These are phyloP conservation scores for Zea mays DNA, from an alignment of 176 grass and related monocot species.

Conservation along the genomic window Zm-B73-REFERENCE-NAM-5.0 NC_050097.1:162040501-162041000, in stretches of 20 bases:
- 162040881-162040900: constrained; percentile 90
- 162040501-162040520: too few relatives aligned
- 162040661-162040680: neutral
- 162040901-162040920: constrained; percentile 78
- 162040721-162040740: neutral
- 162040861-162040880: constrained; percentile 86
- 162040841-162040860: constrained; percentile 60
- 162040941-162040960: neutral
- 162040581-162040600: neutral
- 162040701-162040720: neutral
- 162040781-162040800: neutral
- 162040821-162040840: constrained; percentile 40
- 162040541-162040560: neutral
- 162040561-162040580: neutral
- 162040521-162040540: too few relatives aligned
- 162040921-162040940: neutral
- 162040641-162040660: neutral
- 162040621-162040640: neutral
- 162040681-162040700: neutral
- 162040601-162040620: neutral
- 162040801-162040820: constrained; percentile 22
- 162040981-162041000: neutral
- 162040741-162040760: neutral
- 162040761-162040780: neutral
- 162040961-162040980: neutral